Percentiles rank a stretch among this genome's conserved stretches.
phyloP scores from a whole-genome alignment of 441 rosid genomes.

The Lepidium campestre region DNA sequence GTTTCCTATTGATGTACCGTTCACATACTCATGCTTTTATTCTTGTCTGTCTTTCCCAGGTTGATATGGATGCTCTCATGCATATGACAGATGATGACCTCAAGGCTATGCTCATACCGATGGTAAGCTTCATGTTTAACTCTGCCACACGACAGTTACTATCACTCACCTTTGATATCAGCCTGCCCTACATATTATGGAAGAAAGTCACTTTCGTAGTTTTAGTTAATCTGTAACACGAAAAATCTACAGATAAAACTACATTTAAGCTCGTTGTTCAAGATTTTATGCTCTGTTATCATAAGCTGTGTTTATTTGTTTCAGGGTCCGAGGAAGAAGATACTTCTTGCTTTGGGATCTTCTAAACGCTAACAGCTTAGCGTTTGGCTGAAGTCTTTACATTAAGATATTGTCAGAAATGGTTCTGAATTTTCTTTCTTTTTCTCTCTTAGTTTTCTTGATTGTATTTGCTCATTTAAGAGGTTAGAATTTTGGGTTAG shows the following conservation, averaged over 20 bases:
- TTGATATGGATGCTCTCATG: conserved; percentile 89
- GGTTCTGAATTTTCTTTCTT: conserved; percentile 19
- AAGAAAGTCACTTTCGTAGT: not conserved
- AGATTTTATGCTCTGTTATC: not conserved
- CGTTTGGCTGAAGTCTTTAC: conserved; percentile 9
- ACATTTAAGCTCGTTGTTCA: not conserved
- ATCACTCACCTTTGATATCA: not conserved
- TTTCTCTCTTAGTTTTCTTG: not conserved
- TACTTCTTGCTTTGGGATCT: conserved; percentile 78
- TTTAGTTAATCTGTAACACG: not conserved
- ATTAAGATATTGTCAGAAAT: conserved; percentile 21
- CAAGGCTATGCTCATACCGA: conserved; percentile 84
- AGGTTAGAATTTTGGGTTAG: conserved; percentile 20
- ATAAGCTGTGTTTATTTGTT: conserved; percentile 19
- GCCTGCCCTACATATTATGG: not conserved
- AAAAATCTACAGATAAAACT: not conserved
- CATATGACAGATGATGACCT: conserved; percentile 96
- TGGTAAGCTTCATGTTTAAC: conserved; percentile 45
- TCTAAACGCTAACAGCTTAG: conserved; percentile 44
- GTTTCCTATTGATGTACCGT: conserved; percentile 8
- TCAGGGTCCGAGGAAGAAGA: conserved; percentile 99
- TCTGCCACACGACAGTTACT: conserved; percentile 1
- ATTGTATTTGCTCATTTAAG: conserved; percentile 14
- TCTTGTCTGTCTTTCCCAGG: conserved; percentile 39
- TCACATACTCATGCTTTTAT: not conserved